Percentiles rank a stretch among this genome's conserved stretches.
Evolutionary conservation across 805 yeast genomes (phyloP).

Genomic region (Candida sphagnicola): DNA sequence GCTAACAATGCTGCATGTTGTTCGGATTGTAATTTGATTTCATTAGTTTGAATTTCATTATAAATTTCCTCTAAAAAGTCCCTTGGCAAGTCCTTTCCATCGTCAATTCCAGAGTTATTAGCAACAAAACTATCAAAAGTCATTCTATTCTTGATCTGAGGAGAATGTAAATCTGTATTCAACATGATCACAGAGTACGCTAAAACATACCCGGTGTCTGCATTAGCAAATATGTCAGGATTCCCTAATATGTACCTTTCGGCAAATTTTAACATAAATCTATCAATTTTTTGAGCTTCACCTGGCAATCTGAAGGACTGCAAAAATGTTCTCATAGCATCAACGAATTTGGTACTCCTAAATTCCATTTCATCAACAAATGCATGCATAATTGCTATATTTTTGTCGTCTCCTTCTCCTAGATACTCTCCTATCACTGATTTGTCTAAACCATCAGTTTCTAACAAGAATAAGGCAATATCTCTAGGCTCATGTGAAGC

Average conservation of each 20-base stretch:
- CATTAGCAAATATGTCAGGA: slow-evolving; percentile 82
- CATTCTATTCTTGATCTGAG: slow-evolving; percentile 84
- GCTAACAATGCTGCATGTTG: slow-evolving; percentile 87
- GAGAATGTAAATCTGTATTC: slow-evolving; percentile 91
- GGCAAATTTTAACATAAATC: slow-evolving; percentile 96
- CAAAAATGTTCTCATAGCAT: slow-evolving; percentile 77
- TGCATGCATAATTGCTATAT: slow-evolving; percentile 84
- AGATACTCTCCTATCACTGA: slow-evolving; percentile 84
- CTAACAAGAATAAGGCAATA: slow-evolving; percentile 71
- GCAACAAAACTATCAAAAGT: slow-evolving; percentile 78
- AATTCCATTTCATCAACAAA: slow-evolving; percentile 90
- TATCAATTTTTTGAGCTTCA: slow-evolving; percentile 95
- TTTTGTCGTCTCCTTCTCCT: slow-evolving; percentile 81
- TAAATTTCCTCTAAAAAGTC: slow-evolving; percentile 68
- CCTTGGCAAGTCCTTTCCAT: slow-evolving; percentile 76
- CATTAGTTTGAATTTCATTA: slow-evolving; percentile 75
- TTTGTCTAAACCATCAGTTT: slow-evolving; percentile 75
- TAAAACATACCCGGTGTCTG: slow-evolving; percentile 89
- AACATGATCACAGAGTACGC: slow-evolving; percentile 90
- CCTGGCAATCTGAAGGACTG: slow-evolving; percentile 95
- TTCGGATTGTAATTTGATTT: slow-evolving; percentile 87
- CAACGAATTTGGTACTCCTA: slow-evolving; percentile 63
- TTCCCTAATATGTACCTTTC: slow-evolving; percentile 86
- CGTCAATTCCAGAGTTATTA: slow-evolving; percentile 90
- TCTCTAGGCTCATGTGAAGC: slow-evolving; percentile 54